Evolutionary conservation across 148 eudicot genomes (phyloP).

Genomic region (Tetragonia tetragonoides): DNA sequence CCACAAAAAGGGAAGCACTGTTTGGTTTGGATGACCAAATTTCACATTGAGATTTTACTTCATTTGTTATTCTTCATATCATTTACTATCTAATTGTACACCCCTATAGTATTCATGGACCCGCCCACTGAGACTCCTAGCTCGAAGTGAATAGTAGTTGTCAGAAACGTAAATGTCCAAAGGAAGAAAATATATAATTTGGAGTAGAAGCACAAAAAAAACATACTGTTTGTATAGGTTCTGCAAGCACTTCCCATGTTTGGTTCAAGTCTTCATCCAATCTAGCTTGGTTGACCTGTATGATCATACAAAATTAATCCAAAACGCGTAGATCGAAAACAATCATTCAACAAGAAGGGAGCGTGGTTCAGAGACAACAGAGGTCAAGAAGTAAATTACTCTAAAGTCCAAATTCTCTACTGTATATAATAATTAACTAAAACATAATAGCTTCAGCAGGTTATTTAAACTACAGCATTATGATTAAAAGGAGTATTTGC

Average conservation of each 20-base stretch:
- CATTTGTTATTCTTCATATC: too few species aligned
- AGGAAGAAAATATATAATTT: not conserved
- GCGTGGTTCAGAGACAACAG: not conserved
- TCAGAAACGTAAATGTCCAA: not conserved
- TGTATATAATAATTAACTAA: too few species aligned
- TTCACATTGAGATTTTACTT: not conserved
- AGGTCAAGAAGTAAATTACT: not conserved
- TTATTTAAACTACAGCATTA: not conserved
- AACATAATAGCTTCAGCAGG: too few species aligned
- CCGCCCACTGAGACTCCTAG: too few species aligned
- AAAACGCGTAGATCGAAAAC: not conserved
- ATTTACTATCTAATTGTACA: too few species aligned
- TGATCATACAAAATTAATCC: not conserved
- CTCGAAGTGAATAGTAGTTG: too few species aligned
- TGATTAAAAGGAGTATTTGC: not conserved
- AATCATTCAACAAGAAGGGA: not conserved
- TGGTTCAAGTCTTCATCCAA: slow-evolving; percentile 71
- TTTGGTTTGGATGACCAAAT: not conserved
- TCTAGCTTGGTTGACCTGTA: slow-evolving; percentile 76
- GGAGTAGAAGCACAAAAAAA: slow-evolving; percentile 6
- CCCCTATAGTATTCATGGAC: too few species aligned
- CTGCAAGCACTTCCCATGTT: slow-evolving; percentile 98
- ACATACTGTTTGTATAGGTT: slow-evolving; percentile 93
- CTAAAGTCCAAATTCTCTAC: not conserved
- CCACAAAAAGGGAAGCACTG: not conserved